Evolutionary conservation across 1,284 basidiomycete genomes (phyloP).

Genomic region (Heliocybe sulcata): DNA sequence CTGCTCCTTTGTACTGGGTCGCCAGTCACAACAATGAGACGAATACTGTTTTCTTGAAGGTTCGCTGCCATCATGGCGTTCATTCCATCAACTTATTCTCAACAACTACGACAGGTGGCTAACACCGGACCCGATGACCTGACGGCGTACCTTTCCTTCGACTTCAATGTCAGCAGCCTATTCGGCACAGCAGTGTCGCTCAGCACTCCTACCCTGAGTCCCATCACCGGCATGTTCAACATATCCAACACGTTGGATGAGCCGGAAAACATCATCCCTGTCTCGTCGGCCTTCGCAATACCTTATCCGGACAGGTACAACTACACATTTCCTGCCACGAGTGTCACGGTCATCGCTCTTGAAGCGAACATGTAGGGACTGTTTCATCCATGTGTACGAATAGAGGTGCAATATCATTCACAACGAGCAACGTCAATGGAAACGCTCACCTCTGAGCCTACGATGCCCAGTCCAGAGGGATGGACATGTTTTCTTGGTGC

Average conservation of each 20-base stretch:
- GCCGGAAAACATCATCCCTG: constrained; percentile 22
- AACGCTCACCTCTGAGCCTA: too few relatives aligned
- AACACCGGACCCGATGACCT: constrained; percentile 23
- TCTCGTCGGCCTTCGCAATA: constrained; percentile 18
- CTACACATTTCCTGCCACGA: constrained; percentile 26
- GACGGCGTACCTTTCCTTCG: constrained; percentile 24
- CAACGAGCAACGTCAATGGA: too few relatives aligned
- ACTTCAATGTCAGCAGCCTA: constrained; percentile 12
- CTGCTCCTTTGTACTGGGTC: constrained; percentile 25
- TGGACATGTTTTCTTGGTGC: neutral
- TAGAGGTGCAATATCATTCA: too few relatives aligned
- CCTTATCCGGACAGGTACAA: constrained; percentile 22
- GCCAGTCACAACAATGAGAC: constrained; percentile 26
- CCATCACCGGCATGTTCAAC: constrained; percentile 23
- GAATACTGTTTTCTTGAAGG: constrained; percentile 26
- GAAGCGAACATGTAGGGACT: neutral
- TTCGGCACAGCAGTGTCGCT: constrained; percentile 16
- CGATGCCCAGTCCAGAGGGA: too few relatives aligned
- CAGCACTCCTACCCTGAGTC: constrained; percentile 20
- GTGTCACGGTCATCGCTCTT: constrained; percentile 18
- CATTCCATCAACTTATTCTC: neutral
- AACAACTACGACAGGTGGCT: constrained; percentile 16
- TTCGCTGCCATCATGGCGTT: constrained; percentile 4
- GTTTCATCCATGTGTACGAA: too few relatives aligned
- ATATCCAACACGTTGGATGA: constrained; percentile 25